phyloP scores from a whole-genome alignment of 176 grass and related monocot species.

The Aegilops bicornis region DNA sequence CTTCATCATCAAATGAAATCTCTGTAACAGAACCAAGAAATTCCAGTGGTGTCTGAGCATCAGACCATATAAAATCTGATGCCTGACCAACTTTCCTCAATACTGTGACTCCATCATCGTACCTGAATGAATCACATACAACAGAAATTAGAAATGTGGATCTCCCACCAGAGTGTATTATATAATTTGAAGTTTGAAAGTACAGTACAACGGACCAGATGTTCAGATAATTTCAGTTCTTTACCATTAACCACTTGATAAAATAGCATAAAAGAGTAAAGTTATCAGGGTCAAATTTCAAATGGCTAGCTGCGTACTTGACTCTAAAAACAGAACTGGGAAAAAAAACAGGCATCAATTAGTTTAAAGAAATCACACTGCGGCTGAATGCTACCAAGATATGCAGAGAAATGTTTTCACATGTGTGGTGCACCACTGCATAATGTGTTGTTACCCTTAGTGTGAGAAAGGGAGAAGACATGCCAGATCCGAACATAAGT shows the following conservation, averaged over 20 bases:
- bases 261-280: neutral
- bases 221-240: neutral
- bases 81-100: constrained; percentile 71
- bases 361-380: neutral
- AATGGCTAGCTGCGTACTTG: neutral
- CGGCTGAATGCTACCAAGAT: neutral
- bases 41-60: constrained; percentile 64
- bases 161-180: neutral
- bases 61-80: constrained; percentile 87
- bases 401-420: neutral
- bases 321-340: neutral
- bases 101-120: constrained; percentile 87
- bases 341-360: neutral
- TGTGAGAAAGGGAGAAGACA: neutral
- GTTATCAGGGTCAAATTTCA: neutral
- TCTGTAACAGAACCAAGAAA: constrained; percentile 80
- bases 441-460: neutral
- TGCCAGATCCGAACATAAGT: neutral
- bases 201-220: neutral
- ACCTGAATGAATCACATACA: constrained; percentile 43
- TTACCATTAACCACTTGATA: neutral
- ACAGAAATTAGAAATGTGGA: neutral
- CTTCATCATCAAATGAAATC: constrained; percentile 83
- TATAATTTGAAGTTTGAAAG: neutral
- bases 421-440: neutral